Base-by-base conservation (phyloP, 805 yeast genomes). In the Cyberlindnera japonica region DNA sequence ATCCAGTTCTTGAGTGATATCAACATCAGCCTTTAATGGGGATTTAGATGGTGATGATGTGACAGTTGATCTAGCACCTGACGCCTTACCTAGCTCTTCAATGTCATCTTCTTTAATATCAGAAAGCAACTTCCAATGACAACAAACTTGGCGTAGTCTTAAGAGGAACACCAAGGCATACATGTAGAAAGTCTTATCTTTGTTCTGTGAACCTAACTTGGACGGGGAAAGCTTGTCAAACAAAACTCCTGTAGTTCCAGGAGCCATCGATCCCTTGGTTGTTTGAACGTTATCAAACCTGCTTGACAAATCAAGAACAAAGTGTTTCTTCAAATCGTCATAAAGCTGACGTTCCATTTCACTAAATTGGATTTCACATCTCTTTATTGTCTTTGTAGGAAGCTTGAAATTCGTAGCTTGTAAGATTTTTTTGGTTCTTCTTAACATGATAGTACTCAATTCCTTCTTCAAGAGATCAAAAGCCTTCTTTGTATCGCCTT, bases 381-480 rank as follows among this genome's bases (percentile, higher is more conserved):
- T 43, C n/a, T 44, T 42, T 0, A 53, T 41, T 8, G 45, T 42
- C 41, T 53, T 53, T 23, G 45, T 31, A 6, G 58, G 58, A 14
- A 53, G 35, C 25, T 39, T 40, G 44, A 53, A 51, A 28, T 29
- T 45, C 4, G 57, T 47, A 4, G 37, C 37, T 11, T 47, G 40
- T 2, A 74, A 47, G 3, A 70, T 61, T 2, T 50, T 57, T 47
- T 74, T 74, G 7, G 74, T 68, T 29, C 79, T 61, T 32, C 78
- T 58, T 24, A 74, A 48, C 74, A 74, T 67, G n/a, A 71, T 37
- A 4, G 44, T 48, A 5, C 51, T 40, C 27, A 74, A 43, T 31
- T 60, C 62, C 14, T 39, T 38, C 32, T 48, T 43, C 24, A 56
- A 30, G 22, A 72, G 62, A 38, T 68, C 63, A 12, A 66, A 63